Percentiles rank a stretch among this genome's conserved stretches.
Evolutionary conservation across 306 rosid genomes (phyloP).

Genomic region (Potentilla sterilis): DNA sequence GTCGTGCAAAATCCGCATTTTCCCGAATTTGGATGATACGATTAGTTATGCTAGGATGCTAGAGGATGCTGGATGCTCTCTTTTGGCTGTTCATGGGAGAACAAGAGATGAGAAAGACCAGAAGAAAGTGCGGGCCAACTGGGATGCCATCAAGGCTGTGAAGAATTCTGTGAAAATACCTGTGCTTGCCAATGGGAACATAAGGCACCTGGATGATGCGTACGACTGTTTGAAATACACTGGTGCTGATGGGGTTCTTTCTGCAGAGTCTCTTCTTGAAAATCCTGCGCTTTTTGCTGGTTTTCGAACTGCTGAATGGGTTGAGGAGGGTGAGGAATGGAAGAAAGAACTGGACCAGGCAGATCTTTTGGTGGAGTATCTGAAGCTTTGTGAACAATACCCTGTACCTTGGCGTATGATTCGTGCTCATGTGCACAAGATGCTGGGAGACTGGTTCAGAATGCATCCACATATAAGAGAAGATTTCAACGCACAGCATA

Average conservation of each 20-base stretch:
- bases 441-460: conserved; percentile 95
- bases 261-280: conserved; percentile 81
- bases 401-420: conserved; percentile 96
- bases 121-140: conserved; percentile 81
- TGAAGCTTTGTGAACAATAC: conserved; percentile 75
- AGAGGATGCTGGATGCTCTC: conserved; percentile 90
- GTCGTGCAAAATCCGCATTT: conserved; percentile 88
- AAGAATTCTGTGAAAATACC: conserved; percentile 72
- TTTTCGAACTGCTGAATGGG: conserved; percentile 70
- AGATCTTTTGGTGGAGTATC: conserved; percentile 71
- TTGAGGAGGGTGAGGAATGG: conserved; percentile 32
- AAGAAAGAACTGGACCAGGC: conserved; percentile 65
- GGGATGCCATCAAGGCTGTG: conserved; percentile 82
- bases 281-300: conserved; percentile 96
- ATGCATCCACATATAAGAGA: conserved; percentile 89
- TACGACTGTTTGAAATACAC: conserved; percentile 41
- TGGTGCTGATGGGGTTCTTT: conserved; percentile 55
- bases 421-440: conserved; percentile 84
- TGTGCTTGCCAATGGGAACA: conserved; percentile 56
- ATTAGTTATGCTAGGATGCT: conserved; percentile 82
- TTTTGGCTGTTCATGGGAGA: conserved; percentile 85
- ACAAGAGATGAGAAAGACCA: conserved; percentile 93
- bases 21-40: conserved; percentile 80
- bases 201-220: conserved; percentile 56
- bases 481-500: conserved; percentile 72